Evolutionary conservation across 345 rosid genomes (phyloP).

Genomic region (Linum trigynum): DNA sequence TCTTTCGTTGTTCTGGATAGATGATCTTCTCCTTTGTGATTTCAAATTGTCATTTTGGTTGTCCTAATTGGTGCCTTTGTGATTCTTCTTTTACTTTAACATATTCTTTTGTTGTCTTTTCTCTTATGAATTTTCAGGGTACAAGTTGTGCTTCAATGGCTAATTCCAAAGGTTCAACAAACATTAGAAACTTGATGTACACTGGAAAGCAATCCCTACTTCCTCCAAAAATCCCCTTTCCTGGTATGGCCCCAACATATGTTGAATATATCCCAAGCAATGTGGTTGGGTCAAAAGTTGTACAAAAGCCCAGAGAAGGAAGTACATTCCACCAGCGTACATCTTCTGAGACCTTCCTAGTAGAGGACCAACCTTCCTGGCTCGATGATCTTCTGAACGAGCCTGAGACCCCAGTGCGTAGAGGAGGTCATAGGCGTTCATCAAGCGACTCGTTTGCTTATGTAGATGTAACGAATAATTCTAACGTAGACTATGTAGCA

Average conservation of each 20-base stretch:
- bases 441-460: constrained; percentile 97
- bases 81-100: neutral
- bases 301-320: constrained; percentile 59
- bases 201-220: constrained; percentile 73
- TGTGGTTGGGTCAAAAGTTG: constrained; percentile 51
- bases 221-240: constrained; percentile 92
- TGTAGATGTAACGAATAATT: constrained; percentile 48
- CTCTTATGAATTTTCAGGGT: constrained; percentile 21
- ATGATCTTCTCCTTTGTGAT: neutral
- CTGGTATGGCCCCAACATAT: constrained; percentile 53
- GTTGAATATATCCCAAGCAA: constrained; percentile 51
- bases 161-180: constrained; percentile 70
- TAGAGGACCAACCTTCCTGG: constrained; percentile 98
- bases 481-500: constrained; percentile 46
- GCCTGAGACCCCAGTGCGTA: constrained; percentile 84
- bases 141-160: constrained; percentile 37
- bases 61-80: neutral
- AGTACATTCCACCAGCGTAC: constrained; percentile 70
- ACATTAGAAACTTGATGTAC: constrained; percentile 52
- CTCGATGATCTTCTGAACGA: constrained; percentile 97
- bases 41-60: neutral
- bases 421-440: constrained; percentile 91
- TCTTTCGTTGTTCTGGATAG: neutral
- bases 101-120: neutral
- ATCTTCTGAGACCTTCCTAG: constrained; percentile 71